Evolutionary conservation across 176 grass and related monocot species (phyloP).

Genomic region (Bothriochloa decipiens): DNA sequence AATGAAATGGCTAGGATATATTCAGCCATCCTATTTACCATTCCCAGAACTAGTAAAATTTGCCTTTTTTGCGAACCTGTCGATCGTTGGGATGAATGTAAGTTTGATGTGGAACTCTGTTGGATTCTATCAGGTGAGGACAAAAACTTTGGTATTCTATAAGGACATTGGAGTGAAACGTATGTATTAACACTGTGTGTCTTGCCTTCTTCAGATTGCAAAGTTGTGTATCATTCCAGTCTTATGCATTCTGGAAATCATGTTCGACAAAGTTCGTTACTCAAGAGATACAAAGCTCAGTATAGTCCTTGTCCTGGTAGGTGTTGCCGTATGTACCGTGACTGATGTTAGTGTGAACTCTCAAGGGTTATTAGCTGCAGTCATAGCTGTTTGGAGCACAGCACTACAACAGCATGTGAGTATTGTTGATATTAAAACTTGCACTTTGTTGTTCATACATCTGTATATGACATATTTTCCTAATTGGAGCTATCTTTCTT

Average conservation of each 20-base stretch:
- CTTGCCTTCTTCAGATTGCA: constrained; percentile 55
- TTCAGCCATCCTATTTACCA: constrained; percentile 60
- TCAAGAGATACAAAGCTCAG: constrained; percentile 74
- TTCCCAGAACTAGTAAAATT: constrained; percentile 61
- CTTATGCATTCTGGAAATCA: constrained; percentile 63
- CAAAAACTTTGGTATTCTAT: not conserved
- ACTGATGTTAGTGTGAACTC: constrained; percentile 73
- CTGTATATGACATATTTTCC: not conserved
- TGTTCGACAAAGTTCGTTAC: constrained; percentile 67
- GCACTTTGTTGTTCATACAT: not conserved
- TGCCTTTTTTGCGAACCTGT: constrained; percentile 65
- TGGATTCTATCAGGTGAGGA: constrained; percentile 67
- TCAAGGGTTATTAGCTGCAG: constrained; percentile 60
- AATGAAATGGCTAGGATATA: constrained; percentile 58
- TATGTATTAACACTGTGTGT: not conserved
- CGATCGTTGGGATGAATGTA: constrained; percentile 71
- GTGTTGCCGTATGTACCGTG: constrained; percentile 68
- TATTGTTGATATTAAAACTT: constrained; percentile 5
- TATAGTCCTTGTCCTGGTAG: constrained; percentile 69
- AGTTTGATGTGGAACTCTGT: constrained; percentile 82
- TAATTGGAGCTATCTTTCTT: not conserved
- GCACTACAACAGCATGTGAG: constrained; percentile 80
- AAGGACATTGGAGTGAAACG: not conserved
- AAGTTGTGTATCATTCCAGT: constrained; percentile 81
- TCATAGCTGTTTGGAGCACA: constrained; percentile 68